Evolutionary conservation across 1,284 basidiomycete genomes (phyloP).

Genomic region (Abortiporus biennis): DNA sequence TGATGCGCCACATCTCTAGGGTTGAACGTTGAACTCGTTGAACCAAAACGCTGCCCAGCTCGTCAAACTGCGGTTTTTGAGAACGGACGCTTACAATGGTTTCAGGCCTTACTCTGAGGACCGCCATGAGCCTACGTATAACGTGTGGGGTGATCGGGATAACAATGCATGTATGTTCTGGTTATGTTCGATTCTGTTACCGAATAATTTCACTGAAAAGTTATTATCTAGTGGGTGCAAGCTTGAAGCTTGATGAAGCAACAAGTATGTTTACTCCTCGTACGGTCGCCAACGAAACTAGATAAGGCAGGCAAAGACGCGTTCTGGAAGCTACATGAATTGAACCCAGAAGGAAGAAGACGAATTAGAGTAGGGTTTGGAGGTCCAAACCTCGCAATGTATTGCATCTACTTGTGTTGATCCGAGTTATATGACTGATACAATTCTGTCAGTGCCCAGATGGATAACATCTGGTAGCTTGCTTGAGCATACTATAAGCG

Average conservation of each 20-base stretch:
- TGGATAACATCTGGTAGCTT: no score
- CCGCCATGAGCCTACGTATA: constrained; percentile 73
- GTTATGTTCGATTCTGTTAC: background rate
- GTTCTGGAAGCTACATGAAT: constrained; percentile 54
- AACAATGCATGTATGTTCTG: constrained; percentile 48
- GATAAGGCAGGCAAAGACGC: constrained; percentile 48
- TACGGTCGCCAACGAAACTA: constrained; percentile 37
- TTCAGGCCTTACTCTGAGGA: constrained; percentile 63
- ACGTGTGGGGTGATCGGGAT: constrained; percentile 66
- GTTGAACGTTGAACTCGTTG: no score
- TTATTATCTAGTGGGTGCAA: constrained; percentile 38
- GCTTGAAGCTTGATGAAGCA: constrained; percentile 23
- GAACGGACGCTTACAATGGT: constrained; percentile 65
- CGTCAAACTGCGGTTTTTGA: constrained; percentile 60
- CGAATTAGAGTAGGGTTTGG: constrained; percentile 67
- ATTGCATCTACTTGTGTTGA: no score
- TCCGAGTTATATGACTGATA: no score
- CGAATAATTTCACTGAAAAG: background rate
- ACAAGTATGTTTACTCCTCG: constrained; percentile 10
- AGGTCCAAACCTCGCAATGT: no score
- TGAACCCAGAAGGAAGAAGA: constrained; percentile 59
- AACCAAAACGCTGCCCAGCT: constrained; percentile 59
- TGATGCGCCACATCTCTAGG: constrained; percentile 64
- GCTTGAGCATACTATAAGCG: no score
- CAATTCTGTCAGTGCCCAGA: no score